Evolutionary conservation across 441 rosid species (phyloP), one percentile per base, ranked within the genome.

Genomic region (Pelargonium fulgidum): DNA sequence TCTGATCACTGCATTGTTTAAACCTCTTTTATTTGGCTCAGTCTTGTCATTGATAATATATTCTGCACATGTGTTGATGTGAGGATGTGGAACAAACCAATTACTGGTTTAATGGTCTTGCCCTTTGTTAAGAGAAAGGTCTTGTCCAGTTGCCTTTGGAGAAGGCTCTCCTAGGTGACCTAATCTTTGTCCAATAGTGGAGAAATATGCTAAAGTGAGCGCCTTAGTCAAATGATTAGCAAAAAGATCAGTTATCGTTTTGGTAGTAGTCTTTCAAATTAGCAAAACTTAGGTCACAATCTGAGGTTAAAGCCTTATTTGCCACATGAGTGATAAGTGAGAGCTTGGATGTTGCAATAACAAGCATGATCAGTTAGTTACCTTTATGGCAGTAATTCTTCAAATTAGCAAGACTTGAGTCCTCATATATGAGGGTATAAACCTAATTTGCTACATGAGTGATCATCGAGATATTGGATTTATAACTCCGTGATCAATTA

Each of bases 61-160:
- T 3, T 29, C 6, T 29, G 36, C 36, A 29, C 36, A 29, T 29
- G 36, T 29, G 36, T 29, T 29, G 36, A 29, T 10, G 50, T 44
- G 48, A 44, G 48, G 12, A 7, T 4, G 14, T 3, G 5, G 17
- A 52, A 9, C 8, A 3, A 11, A 19, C 17, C 14, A 14, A 13
- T 12, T 12, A 48, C 9, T 14, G 59, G 17, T 24, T 59, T 20
- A 59, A 20, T 17, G 11, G 26, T 8, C 4, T 20, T 8, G 10
- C 84, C 45, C 47, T 86, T 7, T 77, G 78, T 11, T 86, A 84
- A 69, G 86, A 84, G 81, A 86, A 82, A 64, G 81, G 84, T 22
- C 82, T 86, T 54, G 71, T 86, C n/a, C 85, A 82, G 73, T 74
- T 86, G 67, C 86, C 90, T 14, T 72, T 81, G 0, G 86, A 86